Evolutionary conservation across 2,329 filamentous ascomycete genomes (phyloP), one percentile per base, ranked within the genome.

Genomic region (Ceratocystis cacaofunesta): DNA sequence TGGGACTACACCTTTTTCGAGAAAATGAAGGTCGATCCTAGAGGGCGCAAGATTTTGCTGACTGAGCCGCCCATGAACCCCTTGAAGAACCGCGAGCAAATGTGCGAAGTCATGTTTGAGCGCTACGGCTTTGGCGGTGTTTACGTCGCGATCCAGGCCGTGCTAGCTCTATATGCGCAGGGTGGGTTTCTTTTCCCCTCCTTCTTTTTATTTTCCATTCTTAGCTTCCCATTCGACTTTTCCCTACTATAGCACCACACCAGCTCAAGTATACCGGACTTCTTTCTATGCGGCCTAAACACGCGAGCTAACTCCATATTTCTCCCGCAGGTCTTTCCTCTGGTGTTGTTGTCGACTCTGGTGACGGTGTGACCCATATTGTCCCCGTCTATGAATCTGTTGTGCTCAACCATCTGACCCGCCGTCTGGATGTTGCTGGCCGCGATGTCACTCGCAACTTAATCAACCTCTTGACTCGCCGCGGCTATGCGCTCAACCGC

Each of bases 51-150:
- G 83, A 97, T 99, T 75, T 84, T 99, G 69, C 83, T 97, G 71
- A 97, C 92, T 60, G 94, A 99, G 78, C 92, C 94, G 44, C 94
- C 94, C 17, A 94, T 97, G 88, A 97, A 99, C 78, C 94, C 94
- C 60, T 82, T 97, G 68, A 92, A 87, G 82, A 99, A 99, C 79
- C 85, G 94, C 69, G 92, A 97, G 78, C 87, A 95, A 77, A 99
- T 99, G 94, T 90, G 87, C 75, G 90, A 99, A 78, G 91, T 97
- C 77, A 99, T 99, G 94, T 95, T 99, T 76, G 94, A 99, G 75
- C 85, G 90, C 68, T 99, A 97, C 78, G 86, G 85, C 70, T 99
- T 99, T 74, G 92, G 92, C 61, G 94, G 94, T 66, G 92, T 99
- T 67, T 97, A 97, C 74, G 94, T 99, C 68, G 94, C 94, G 68